Percentiles rank a stretch among this genome's conserved stretches.
These are phyloP conservation scores for Cercospora beticola DNA, from an alignment of 2,329 filamentous ascomycete genomes.

Conservation along the genomic window DNA sequence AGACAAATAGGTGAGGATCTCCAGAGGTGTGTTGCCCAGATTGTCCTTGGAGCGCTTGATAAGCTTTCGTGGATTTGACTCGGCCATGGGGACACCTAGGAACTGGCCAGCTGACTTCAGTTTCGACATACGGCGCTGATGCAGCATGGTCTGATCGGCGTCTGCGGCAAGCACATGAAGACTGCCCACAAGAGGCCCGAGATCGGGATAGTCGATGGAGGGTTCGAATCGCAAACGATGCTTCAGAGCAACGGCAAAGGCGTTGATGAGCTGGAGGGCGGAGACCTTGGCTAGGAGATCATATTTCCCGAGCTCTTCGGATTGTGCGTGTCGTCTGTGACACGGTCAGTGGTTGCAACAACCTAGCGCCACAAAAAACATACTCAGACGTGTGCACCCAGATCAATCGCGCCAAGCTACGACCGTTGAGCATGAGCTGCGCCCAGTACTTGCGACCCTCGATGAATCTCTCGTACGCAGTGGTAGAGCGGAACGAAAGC, in stretches of 20 bases:
- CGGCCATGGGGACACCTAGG: slow-evolving; percentile 72
- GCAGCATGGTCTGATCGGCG: slow-evolving; percentile 50
- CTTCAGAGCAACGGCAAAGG: slow-evolving; percentile 75
- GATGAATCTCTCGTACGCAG: slow-evolving; percentile 68
- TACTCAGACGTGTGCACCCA: slow-evolving; percentile 72
- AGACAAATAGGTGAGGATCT: slow-evolving; percentile 72
- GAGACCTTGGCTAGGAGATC: slow-evolving; percentile 70
- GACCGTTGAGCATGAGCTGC: slow-evolving; percentile 54
- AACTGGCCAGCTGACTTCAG: slow-evolving; percentile 58
- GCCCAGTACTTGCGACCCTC: slow-evolving; percentile 65
- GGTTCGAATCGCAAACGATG: slow-evolving; percentile 83
- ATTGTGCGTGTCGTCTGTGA: slow-evolving; percentile 49
- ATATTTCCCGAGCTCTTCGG: slow-evolving; percentile 54
- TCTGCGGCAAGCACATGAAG: slow-evolving; percentile 72
- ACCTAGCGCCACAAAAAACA: background rate
- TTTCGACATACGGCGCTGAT: slow-evolving; percentile 36
- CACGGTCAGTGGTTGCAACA: background rate
- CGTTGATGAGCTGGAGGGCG: slow-evolving; percentile 73
- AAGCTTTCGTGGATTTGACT: slow-evolving; percentile 73
- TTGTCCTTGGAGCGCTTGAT: slow-evolving; percentile 72
- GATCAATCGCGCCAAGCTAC: slow-evolving; percentile 66
- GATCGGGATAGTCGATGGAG: slow-evolving; percentile 72
- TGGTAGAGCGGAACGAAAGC: slow-evolving; percentile 74
- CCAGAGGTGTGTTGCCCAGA: slow-evolving; percentile 78
- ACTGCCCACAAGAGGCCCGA: slow-evolving; percentile 67